Evolutionary conservation across 768 basidiomycete genomes (phyloP), one percentile per base, ranked within the genome.

Genomic region (Neoboletus magnificus): DNA sequence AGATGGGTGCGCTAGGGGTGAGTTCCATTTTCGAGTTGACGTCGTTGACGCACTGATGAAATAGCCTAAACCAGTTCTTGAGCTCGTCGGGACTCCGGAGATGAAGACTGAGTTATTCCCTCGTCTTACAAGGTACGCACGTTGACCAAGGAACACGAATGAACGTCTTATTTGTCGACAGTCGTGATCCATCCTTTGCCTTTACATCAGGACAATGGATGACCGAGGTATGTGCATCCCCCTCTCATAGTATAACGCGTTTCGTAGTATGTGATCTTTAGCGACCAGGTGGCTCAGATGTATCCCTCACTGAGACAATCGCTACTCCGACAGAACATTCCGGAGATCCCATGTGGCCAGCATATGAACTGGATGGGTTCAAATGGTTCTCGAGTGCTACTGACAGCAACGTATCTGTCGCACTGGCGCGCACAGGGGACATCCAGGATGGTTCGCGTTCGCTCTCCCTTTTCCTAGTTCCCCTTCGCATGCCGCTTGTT

Each of bases 331-430:
- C 75, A 0, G 68, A 73, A 8, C 64, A 61, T 33, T 60, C 72
- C 35, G 57, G 55, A 1, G 66, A 74, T 53, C 51, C 40, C 7
- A 73, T 80, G 52, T 86, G 86, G 20, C 73, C 79, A 3, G 70
- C 76, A 47, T 87, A 87, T 66, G 73, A 64, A 20, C 67, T 90
- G 22, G 74, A 89, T 59, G 87, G 89, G 4, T 82, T 90, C 67
- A 91, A 90, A 71, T 91, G 89, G 89, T 91, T 91, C 69, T 89
- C 89, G 16, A 88, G 86, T 61, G 90, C 90, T 2, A 88, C 88
- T 0, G 90, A 91, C 61, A 82, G 85, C 58, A 75, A 91, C 56
- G 73, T 90, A 10, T 79, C 87, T 0, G 76, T 91, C 25, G 87
- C 86, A 1, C 74, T 91, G 6, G 90, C 87, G 6, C 84, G 89